Evolutionary conservation across 352 stramenopile genomes (phyloP).

Genomic region (Phytophthora tentaculata): DNA sequence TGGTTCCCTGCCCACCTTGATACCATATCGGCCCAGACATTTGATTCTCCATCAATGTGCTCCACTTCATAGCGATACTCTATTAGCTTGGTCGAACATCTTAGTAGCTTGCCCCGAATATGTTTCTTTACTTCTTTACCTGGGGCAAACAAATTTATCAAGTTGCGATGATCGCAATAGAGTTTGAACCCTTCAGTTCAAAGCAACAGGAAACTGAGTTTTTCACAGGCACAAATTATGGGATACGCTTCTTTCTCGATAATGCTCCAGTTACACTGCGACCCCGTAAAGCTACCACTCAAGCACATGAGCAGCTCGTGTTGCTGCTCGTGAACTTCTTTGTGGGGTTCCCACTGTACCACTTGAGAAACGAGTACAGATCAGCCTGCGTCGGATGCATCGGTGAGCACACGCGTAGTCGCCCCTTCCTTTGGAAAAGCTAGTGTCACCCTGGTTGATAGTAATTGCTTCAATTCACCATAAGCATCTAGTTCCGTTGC

Average conservation of each 20-base stretch:
- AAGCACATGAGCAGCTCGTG: background rate
- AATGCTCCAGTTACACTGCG: constrained; percentile 16
- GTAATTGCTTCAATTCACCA: background rate
- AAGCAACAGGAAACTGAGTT: constrained; percentile 1
- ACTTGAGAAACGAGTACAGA: background rate
- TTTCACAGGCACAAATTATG: constrained; percentile 14
- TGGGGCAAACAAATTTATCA: background rate
- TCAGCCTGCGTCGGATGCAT: background rate
- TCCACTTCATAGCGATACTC: constrained; percentile 12
- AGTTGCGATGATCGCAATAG: background rate
- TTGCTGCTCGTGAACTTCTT: background rate
- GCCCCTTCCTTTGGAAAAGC: background rate
- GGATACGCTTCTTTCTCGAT: too few species aligned
- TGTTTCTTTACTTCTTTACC: background rate
- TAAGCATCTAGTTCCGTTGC: background rate
- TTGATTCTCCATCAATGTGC: constrained; percentile 9
- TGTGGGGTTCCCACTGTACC: background rate
- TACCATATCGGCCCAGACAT: too few species aligned
- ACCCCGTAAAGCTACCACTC: constrained; percentile 4
- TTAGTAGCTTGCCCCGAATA: too few species aligned
- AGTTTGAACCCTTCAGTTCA: background rate
- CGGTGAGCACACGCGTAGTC: background rate
- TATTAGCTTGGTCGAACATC: background rate
- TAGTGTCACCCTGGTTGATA: background rate
- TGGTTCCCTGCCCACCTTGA: constrained; percentile 9